Conservation (phyloP, 2,329 filamentous ascomycete species). For the Blastomyces gilchristii region DNA sequence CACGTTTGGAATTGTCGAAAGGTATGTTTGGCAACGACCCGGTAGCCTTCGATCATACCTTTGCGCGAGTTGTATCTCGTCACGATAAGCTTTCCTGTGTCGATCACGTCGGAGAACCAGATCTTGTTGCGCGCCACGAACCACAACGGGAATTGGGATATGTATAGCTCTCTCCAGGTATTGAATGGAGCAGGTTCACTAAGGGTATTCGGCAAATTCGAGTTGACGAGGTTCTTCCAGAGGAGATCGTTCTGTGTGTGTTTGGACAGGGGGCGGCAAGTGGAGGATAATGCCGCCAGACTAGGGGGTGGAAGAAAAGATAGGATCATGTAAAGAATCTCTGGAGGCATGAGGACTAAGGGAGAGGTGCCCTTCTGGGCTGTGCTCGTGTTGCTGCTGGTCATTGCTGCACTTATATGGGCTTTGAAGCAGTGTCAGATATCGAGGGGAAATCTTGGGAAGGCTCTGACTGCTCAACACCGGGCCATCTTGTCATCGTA, state of each 20-base stretch:
- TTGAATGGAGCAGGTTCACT: constrained; percentile 47
- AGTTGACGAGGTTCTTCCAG: constrained; percentile 62
- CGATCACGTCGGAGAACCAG: constrained; percentile 70
- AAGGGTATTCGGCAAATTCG: constrained; percentile 53
- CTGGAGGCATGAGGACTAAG: constrained; percentile 51
- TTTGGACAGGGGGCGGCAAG: constrained; percentile 51
- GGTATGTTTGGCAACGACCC: constrained; percentile 56
- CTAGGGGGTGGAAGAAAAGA: constrained; percentile 54
- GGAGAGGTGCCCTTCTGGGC: constrained; percentile 11
- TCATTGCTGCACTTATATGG: background rate
- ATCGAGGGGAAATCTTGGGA: background rate
- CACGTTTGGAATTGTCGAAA: constrained; percentile 50
- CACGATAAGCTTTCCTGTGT: constrained; percentile 65
- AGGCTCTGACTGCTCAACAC: background rate
- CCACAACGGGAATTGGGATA: constrained; percentile 69
- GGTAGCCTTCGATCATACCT: constrained; percentile 71
- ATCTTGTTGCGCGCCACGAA: constrained; percentile 70
- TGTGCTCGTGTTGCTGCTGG: background rate
- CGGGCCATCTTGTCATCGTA: background rate
- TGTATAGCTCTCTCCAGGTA: constrained; percentile 62
- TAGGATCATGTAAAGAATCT: constrained; percentile 65
- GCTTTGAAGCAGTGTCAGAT: background rate
- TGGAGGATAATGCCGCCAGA: constrained; percentile 49
- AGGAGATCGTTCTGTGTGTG: constrained; percentile 56
- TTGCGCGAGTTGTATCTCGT: constrained; percentile 63